phyloP scores from a whole-genome alignment of 2,329 filamentous ascomycete genomes.

The Diplodia scrobiculata region DNA sequence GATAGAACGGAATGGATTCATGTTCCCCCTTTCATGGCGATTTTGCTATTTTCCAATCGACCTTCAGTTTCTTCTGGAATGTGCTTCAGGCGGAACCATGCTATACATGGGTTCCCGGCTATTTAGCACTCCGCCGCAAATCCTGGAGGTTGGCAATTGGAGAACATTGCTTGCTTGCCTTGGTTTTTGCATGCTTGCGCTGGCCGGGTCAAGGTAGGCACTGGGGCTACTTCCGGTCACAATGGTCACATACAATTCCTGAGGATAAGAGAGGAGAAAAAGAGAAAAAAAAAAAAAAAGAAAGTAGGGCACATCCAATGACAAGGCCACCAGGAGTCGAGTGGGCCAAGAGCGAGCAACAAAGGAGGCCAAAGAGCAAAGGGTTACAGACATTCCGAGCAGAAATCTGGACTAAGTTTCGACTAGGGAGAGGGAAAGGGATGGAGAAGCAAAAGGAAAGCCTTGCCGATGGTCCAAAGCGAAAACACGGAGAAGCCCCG shows the following conservation, averaged over 20 bases:
- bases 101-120: neutral
- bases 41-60: neutral
- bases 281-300: too few relatives aligned
- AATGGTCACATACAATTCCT: neutral
- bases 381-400: neutral
- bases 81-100: neutral
- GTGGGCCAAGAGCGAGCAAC: neutral
- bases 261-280: too few relatives aligned
- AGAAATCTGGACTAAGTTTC: neutral
- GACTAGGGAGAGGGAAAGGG: neutral
- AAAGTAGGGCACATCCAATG: neutral
- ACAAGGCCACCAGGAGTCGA: neutral
- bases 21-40: neutral
- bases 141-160: neutral
- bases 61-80: neutral
- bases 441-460: neutral
- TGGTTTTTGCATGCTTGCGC: neutral
- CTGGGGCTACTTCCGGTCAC: neutral
- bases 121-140: too few relatives aligned
- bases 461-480: neutral
- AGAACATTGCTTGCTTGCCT: neutral
- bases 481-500: too few relatives aligned
- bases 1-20: constrained; percentile 25
- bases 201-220: neutral
- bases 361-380: neutral